Conservation (phyloP, 257 asterid genomes). For the Nicotiana obtusifolia region DNA sequence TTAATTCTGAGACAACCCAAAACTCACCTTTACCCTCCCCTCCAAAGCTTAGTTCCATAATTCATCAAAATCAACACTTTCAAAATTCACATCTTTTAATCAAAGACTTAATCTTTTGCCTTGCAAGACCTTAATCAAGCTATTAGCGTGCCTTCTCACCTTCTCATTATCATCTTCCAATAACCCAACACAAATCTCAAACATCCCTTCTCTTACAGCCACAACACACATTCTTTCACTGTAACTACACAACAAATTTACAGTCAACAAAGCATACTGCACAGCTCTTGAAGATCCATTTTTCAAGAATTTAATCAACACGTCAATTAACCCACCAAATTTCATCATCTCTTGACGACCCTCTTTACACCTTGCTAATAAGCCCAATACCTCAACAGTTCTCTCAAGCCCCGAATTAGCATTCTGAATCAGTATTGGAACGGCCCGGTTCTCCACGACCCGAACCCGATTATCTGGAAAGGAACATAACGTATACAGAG, state of each 20-base stretch:
- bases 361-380: constrained; percentile 63
- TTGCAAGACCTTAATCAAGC: constrained; percentile 66
- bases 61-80: background rate
- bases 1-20: constrained; percentile 17
- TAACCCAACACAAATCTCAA: constrained; percentile 56
- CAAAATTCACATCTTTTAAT: constrained; percentile 10
- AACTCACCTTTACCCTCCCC: constrained; percentile 21
- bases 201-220: constrained; percentile 49
- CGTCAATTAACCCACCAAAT: constrained; percentile 39
- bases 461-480: constrained; percentile 72
- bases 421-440: constrained; percentile 55
- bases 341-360: constrained; percentile 70
- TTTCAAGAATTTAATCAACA: constrained; percentile 47
- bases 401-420: constrained; percentile 67
- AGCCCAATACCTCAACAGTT: constrained; percentile 80
- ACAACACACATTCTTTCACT: constrained; percentile 49
- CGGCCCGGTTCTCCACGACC: constrained; percentile 45
- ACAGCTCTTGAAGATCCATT: constrained; percentile 82
- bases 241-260: constrained; percentile 54
- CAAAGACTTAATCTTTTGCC: constrained; percentile 38
- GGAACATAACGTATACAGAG: constrained; percentile 66
- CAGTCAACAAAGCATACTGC: constrained; percentile 61
- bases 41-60: background rate
- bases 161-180: constrained; percentile 89
- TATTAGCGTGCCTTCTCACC: constrained; percentile 70